Conservation (phyloP, 2,329 filamentous ascomycete species). For the Monilinia fructigena region DNA sequence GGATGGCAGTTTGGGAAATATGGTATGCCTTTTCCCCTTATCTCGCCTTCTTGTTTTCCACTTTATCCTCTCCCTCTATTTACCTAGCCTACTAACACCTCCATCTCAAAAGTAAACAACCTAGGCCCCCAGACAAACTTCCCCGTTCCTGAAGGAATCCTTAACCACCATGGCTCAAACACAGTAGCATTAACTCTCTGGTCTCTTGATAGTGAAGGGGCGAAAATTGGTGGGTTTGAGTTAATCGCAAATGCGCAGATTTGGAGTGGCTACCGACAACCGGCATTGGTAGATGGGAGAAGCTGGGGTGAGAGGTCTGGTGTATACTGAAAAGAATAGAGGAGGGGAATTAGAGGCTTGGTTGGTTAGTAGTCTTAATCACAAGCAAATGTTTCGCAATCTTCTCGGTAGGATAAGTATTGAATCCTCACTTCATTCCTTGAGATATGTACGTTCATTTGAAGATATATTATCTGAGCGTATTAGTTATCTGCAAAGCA, state of each 20-base stretch:
- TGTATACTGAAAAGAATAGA: not conserved
- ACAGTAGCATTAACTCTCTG: constrained; percentile 68
- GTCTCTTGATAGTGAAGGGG: constrained; percentile 46
- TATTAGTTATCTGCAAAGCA: too few relatives aligned
- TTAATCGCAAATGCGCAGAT: not conserved
- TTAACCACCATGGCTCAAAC: constrained; percentile 70
- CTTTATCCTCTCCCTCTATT: not conserved
- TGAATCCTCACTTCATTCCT: too few relatives aligned
- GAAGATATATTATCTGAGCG: too few relatives aligned
- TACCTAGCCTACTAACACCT: not conserved
- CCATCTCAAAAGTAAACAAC: constrained; percentile 48
- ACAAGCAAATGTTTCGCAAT: too few relatives aligned
- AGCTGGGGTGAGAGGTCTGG: not conserved
- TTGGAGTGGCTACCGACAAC: constrained; percentile 7
- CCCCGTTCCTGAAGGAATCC: constrained; percentile 70
- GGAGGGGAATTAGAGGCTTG: not conserved
- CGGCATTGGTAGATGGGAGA: constrained; percentile 35
- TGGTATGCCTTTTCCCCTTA: constrained; percentile 32
- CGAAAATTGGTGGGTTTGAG: constrained; percentile 14
- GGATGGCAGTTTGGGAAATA: constrained; percentile 73
- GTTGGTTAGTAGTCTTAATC: not conserved
- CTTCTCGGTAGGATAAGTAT: too few relatives aligned
- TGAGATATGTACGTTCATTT: too few relatives aligned
- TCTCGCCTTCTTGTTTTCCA: not conserved
- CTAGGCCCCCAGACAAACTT: constrained; percentile 71